A percentile compares a stretch with the other conserved stretches of the same genome.
phyloP scores from a whole-genome alignment of 192 early-diverging fungal genomes.

The Glomus cerebriforme region DNA sequence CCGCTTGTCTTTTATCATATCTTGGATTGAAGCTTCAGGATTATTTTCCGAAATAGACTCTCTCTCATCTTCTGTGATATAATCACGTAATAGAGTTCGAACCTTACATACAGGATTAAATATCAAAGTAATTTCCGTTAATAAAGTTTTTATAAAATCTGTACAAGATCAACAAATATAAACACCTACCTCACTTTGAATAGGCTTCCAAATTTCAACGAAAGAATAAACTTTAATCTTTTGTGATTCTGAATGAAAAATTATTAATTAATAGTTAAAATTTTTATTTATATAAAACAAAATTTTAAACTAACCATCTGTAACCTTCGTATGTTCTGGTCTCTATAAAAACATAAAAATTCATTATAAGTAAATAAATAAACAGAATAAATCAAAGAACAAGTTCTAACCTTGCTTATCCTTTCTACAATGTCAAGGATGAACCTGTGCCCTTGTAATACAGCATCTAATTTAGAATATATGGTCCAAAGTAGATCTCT shows the following conservation, averaged over 20 bases:
- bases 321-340: slow-evolving; percentile 3
- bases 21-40: slow-evolving; percentile 37
- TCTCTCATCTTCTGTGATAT: slow-evolving; percentile 47
- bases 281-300: neutral
- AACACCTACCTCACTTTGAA: slow-evolving; percentile 41
- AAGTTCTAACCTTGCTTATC: slow-evolving; percentile 24
- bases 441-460: slow-evolving; percentile 73
- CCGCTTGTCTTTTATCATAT: slow-evolving; percentile 27
- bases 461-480: slow-evolving; percentile 75
- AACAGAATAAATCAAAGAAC: neutral
- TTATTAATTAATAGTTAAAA: neutral
- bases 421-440: slow-evolving; percentile 64
- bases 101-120: slow-evolving; percentile 32
- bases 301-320: neutral
- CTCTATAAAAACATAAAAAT: slow-evolving; percentile 16
- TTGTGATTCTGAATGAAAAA: slow-evolving; percentile 6
- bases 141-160: no score
- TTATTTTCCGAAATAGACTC: slow-evolving; percentile 18
- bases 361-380: neutral
- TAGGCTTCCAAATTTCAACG: slow-evolving; percentile 47
- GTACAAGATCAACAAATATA: neutral
- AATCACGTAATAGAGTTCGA: slow-evolving; percentile 46
- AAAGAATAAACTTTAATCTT: slow-evolving; percentile 40
- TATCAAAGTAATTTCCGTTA: neutral
- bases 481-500: slow-evolving; percentile 75